Base-by-base conservation (phyloP, 2,329 filamentous ascomycete genomes). In the Rhynchosporium graminicola region DNA sequence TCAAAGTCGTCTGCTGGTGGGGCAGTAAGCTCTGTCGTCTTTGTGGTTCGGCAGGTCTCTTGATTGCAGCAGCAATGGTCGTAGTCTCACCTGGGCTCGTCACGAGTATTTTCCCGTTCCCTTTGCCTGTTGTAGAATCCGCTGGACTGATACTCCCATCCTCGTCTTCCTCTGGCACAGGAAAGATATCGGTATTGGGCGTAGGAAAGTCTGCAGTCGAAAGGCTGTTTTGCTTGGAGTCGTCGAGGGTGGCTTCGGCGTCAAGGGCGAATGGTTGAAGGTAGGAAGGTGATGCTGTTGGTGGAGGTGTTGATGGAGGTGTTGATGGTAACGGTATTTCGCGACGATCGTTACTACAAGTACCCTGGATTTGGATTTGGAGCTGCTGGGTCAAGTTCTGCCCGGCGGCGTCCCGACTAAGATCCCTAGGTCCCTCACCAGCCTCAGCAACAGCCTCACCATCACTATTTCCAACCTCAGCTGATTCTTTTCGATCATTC, bases 11-110 rank as follows among this genome's bases (percentile, higher is more conserved):
- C 68, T 80, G 82, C 65, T 74, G 77, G 69, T 72, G 76, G 36
- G 77, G 78, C 20, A 82, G 70, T 52, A 82, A 73, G 65, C 79
- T 81, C 70, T 82, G 80, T 61, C 69, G 66, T 63, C 73, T 67
- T 5, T 66, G 54, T 12, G 71, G 61, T 38, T 70, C 71, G 12
- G 66, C 26, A 31, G 71, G 71, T 58, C 67, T 67, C 56, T 65
- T n/a, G 43, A 13, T 63, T 60, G 48, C 63, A 28, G 54, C 36
- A 48, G 64, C 52, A 29, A 57, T 55, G 36, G 40, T 57, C 33
- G 54, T 52, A 50, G 56, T 29, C 36, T 42, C 43, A 38, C 36
- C 50, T 20, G 47, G 52, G 40, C 48, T 57, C 45, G 43, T 64
- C 10, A 38, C 47, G 38, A 46, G 26, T 52, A 40, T 52, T 20